phyloP scores from a whole-genome alignment of 1,284 basidiomycete species.

The Ustilago xerochloae region DNA sequence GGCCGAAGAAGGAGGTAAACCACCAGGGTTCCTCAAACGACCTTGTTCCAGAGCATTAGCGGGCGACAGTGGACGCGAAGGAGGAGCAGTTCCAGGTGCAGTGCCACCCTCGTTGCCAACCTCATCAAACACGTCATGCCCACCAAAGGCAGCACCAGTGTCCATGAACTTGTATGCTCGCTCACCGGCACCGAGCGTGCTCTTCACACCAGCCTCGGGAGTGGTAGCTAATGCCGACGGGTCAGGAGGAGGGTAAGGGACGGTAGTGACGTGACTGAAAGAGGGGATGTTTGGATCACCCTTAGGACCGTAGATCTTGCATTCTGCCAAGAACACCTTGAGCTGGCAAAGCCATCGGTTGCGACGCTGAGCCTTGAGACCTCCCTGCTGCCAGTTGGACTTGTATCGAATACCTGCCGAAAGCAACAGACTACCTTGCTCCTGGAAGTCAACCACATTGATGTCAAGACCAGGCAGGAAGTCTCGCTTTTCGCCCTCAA shows the following conservation, averaged over 20 bases:
- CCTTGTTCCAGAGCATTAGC: conserved; percentile 50
- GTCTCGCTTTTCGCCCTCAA: conserved; percentile 72
- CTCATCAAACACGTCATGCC: conserved; percentile 46
- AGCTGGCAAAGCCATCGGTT: conserved; percentile 93
- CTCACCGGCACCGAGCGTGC: conserved; percentile 36
- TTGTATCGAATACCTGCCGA: conserved; percentile 89
- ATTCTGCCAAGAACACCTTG: conserved; percentile 78
- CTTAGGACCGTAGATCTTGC: conserved; percentile 79
- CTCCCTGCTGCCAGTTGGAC: conserved; percentile 80
- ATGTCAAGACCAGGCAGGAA: conserved; percentile 67
- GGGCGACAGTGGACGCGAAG: conserved; percentile 40
- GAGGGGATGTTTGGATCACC: conserved; percentile 70
- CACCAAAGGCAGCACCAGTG: conserved; percentile 32
- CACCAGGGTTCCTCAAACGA: conserved; percentile 22
- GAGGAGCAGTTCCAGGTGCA: conserved; percentile 37
- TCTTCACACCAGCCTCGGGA: conserved; percentile 30
- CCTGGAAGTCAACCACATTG: conserved; percentile 77
- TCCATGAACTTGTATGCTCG: conserved; percentile 46
- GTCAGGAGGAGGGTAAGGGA: conserved; percentile 45
- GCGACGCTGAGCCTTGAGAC: conserved; percentile 79
- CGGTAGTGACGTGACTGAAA: conserved; percentile 27
- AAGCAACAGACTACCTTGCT: conserved; percentile 81
- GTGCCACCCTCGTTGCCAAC: conserved; percentile 8
- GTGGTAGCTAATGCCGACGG: conserved; percentile 15
- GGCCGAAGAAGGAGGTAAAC: conserved; percentile 29